Conservation (phyloP, 208 protist species). For the Tritrichomonas foetus region DNA sequence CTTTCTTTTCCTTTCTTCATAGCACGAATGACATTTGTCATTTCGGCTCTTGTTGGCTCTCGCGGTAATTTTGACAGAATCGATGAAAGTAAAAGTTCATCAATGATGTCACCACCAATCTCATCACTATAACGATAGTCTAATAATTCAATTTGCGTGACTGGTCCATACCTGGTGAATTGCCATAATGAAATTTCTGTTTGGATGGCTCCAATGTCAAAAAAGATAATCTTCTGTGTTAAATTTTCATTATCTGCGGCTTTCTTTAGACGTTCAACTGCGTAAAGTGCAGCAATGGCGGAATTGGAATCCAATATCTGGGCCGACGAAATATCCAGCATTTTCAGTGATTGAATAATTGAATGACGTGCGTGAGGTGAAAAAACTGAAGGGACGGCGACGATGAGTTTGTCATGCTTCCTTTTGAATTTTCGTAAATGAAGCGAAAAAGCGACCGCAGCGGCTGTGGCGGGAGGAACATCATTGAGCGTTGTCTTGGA, state of each 20-base stretch:
- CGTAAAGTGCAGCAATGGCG: background rate
- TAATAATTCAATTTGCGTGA: background rate
- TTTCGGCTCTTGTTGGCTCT: background rate
- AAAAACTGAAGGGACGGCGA: conserved; percentile 10
- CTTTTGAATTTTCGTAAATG: background rate
- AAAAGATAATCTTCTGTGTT: background rate
- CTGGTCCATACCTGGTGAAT: background rate
- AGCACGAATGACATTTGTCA: background rate
- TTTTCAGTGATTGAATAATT: background rate
- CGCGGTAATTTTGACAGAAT: background rate
- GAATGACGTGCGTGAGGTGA: background rate
- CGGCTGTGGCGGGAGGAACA: background rate
- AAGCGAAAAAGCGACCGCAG: background rate
- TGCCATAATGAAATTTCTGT: background rate
- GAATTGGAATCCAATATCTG: background rate
- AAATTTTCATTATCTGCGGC: background rate
- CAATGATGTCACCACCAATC: background rate
- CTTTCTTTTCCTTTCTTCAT: background rate
- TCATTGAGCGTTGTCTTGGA: background rate
- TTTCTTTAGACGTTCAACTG: background rate
- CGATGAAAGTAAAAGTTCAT: background rate
- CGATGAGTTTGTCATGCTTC: background rate
- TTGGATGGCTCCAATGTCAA: conserved; percentile 33
- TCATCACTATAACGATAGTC: conserved; percentile 9
- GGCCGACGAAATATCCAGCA: background rate